Percentiles rank a stretch among this genome's conserved stretches.
These are phyloP conservation scores for Senecio squalidus DNA, from an alignment of 140 eudicot species.

Conservation along the genomic window DNA sequence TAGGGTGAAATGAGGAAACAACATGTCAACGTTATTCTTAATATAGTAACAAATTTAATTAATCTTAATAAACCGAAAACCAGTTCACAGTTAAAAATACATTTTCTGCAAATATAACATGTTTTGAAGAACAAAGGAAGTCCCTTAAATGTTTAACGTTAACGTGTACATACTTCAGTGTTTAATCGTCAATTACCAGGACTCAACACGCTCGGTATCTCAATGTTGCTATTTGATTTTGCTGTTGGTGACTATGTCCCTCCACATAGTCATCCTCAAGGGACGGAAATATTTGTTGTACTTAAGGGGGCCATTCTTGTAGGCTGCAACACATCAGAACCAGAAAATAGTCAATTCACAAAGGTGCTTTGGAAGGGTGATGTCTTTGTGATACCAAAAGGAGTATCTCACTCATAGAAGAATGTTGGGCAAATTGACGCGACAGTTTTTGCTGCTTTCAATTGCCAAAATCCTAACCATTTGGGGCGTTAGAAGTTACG, in stretches of 20 bases:
- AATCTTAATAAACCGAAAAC: not conserved
- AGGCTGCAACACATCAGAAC: not conserved
- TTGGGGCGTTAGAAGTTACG: not conserved
- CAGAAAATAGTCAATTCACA: not conserved
- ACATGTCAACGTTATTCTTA: no score
- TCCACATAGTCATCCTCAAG: not conserved
- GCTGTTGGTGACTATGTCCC: not conserved
- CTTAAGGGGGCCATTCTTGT: conserved; percentile 1
- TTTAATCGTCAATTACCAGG: conserved; percentile 6
- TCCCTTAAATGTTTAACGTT: not conserved
- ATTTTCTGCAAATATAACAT: not conserved
- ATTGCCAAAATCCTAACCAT: not conserved
- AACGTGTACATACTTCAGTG: not conserved
- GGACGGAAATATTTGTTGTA: not conserved
- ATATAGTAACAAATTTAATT: no score
- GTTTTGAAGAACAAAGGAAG: not conserved
- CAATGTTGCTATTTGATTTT: conserved; percentile 11
- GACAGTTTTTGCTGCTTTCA: not conserved
- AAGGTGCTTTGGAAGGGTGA: not conserved
- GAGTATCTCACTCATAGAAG: conserved; percentile 1
- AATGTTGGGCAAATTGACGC: conserved; percentile 7
- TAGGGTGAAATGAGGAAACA: no score
- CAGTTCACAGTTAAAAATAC: not conserved
- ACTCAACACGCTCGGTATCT: conserved; percentile 7
- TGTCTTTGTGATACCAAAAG: conserved; percentile 8